Percentiles rank a stretch among this genome's conserved stretches.
These are phyloP conservation scores for Solanum corneliomulleri DNA, from an alignment of 257 asterid genomes.

Conservation along the genomic window DNA sequence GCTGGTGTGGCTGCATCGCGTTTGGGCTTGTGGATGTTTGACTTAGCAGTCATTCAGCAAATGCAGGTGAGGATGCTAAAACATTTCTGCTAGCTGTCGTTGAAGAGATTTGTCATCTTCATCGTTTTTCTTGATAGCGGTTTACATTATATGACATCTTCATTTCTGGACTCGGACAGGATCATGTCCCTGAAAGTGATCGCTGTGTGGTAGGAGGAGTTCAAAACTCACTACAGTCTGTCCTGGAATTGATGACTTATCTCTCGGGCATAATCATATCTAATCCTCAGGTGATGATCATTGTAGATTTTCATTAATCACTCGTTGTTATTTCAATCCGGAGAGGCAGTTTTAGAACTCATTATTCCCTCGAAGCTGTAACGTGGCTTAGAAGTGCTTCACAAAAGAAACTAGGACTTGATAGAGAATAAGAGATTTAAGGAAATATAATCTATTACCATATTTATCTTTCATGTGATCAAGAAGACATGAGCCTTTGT, in stretches of 20 bases:
- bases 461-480: neutral
- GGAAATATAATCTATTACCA: neutral
- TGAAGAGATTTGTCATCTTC: neutral
- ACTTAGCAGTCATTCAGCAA: slow-evolving; percentile 78
- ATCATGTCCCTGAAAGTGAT: slow-evolving; percentile 53
- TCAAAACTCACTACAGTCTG: slow-evolving; percentile 77
- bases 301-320: neutral
- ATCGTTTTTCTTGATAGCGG: neutral
- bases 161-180: slow-evolving; percentile 21
- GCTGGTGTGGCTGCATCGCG: slow-evolving; percentile 82
- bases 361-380: neutral
- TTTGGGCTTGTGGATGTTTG: slow-evolving; percentile 96
- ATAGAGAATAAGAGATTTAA: neutral
- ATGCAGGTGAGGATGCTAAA: slow-evolving; percentile 51
- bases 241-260: slow-evolving; percentile 76
- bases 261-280: slow-evolving; percentile 65
- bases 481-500: neutral
- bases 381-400: neutral
- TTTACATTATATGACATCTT: neutral
- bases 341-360: neutral
- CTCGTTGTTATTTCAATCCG: neutral
- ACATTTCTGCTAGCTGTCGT: neutral
- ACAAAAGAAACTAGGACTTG: neutral
- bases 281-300: slow-evolving; percentile 56
- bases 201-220: slow-evolving; percentile 89